A percentile compares a stretch with the other conserved stretches of the same genome.
These are phyloP conservation scores for Protea cynaroides DNA, from an alignment of 164 flowering plant genomes.

Conservation along the genomic window DNA sequence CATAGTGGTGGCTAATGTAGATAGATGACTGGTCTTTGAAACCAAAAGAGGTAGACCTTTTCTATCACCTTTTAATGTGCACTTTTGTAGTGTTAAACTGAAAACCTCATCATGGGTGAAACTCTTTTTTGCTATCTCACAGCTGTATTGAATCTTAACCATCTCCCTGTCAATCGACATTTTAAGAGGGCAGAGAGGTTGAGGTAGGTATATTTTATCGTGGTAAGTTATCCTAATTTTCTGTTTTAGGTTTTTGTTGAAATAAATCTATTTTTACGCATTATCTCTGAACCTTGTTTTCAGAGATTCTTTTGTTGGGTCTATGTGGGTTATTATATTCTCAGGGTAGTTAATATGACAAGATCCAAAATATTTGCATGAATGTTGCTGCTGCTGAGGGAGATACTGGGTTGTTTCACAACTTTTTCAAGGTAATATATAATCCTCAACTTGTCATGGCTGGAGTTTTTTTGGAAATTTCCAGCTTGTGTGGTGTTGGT, in stretches of 20 bases:
- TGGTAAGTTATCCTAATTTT: constrained; percentile 21
- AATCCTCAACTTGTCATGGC: constrained; percentile 2
- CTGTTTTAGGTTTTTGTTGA: constrained; percentile 16
- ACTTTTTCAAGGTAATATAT: constrained; percentile 33
- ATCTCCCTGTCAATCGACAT: constrained; percentile 46
- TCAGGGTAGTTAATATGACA: constrained; percentile 22
- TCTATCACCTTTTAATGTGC: constrained; percentile 25
- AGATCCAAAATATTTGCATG: constrained; percentile 19
- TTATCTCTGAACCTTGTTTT: constrained; percentile 14
- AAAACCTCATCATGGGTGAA: constrained; percentile 35
- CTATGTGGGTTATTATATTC: constrained; percentile 10
- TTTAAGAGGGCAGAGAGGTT: constrained; percentile 40
- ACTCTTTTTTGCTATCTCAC: constrained; percentile 50
- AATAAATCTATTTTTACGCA: constrained; percentile 11
- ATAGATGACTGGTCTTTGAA: constrained; percentile 33
- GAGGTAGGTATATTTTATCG: constrained; percentile 61
- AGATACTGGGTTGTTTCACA: constrained; percentile 19
- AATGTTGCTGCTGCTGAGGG: constrained; percentile 29
- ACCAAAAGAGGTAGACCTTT: constrained; percentile 61
- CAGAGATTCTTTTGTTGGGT: constrained; percentile 9
- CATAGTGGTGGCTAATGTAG: constrained; percentile 34
- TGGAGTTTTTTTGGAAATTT: not conserved
- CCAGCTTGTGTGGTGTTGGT: not conserved
- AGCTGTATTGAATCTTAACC: constrained; percentile 57
- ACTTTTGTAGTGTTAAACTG: constrained; percentile 29